These are phyloP conservation scores for Musa itinerans DNA, from an alignment of 176 grass and related monocot species.

Conservation along the genomic window DNA sequence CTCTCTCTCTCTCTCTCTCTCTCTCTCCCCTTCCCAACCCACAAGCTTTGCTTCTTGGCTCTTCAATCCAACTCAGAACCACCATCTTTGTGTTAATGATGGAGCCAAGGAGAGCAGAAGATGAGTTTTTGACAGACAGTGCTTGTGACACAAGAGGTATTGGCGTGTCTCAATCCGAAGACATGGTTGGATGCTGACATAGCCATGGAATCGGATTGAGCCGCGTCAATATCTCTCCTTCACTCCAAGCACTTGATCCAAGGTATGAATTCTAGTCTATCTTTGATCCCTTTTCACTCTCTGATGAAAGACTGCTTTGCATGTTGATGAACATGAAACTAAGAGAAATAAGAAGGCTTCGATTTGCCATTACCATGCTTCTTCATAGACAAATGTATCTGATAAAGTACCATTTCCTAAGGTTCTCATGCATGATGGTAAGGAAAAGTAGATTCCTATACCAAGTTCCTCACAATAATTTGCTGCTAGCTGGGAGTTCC, in stretches of 20 bases:
- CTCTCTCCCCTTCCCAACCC: background rate
- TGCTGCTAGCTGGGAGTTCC: no score
- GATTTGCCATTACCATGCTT: background rate
- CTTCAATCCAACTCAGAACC: background rate
- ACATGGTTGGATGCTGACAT: constrained; percentile 3
- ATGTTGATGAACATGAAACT: no score
- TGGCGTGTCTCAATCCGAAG: constrained; percentile 12
- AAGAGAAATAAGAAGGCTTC: no score
- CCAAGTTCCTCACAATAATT: no score
- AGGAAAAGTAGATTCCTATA: no score
- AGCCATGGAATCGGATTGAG: constrained; percentile 4
- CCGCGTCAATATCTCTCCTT: constrained; percentile 16
- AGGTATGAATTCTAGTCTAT: background rate
- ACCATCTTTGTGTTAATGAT: background rate
- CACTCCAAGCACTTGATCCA: background rate
- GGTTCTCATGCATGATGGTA: background rate
- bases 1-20: background rate
- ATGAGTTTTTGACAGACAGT: background rate
- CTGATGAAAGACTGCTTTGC: no score
- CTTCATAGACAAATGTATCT: background rate
- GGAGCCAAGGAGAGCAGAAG: background rate
- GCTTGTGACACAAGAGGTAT: constrained; percentile 5
- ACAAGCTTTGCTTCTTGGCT: background rate
- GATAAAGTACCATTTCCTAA: background rate
- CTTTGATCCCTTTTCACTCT: no score